Evolutionary conservation across 2,329 filamentous ascomycete species (phyloP), one percentile per base, ranked within the genome.

Genomic region (Calonectria hongkongensis): DNA sequence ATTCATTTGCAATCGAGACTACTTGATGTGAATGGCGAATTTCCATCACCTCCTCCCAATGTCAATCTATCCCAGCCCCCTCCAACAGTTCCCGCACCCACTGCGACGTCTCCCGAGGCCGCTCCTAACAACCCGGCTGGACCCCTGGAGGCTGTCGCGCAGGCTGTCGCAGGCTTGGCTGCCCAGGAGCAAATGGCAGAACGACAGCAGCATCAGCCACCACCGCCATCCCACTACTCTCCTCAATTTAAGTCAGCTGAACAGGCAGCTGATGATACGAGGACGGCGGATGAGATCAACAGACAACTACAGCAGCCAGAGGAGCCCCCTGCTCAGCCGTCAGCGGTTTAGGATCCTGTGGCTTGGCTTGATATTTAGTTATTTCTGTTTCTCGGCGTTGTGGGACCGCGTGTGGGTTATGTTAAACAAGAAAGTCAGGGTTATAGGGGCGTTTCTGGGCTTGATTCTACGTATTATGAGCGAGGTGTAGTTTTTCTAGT

Each of bases 1-100:
- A 93, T 98, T 81, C 94, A 94, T 79, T 89, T 99, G 18, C 97
- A 99, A 84, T 94, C 94, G 6, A 92, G 95, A 48, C 89, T 98
- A 43, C 89, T 98, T 73, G 96, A 98, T 78, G 90, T 92, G 3
- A 92, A 95, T 79, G 93, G 94, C 81, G 95, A 98, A 78, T 92
- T 94, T 68, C 97, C 97, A 0, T 94, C 94, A 73, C 93, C 96
- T 12, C 96, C 96, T 1, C 88, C 94, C 1, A 95, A 95, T 77
- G 89, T 98, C 75, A 94, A 95, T 79, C 87, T 98, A 33, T 81
- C 82, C 48, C 83, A 77, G 66, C 81, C 82, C 12, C 50, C 76
- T 9, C 75, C 75, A 60, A 70, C 75, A 39, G 76, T 72, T 54
- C 81, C 78, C 45, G 73, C 74, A 41, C 80, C 77, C 71, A 65